A percentile compares a stretch with the other conserved stretches of the same genome.
Conservation (phyloP, 257 asterid genomes). For the Ophiorrhiza pumila region DNA sequence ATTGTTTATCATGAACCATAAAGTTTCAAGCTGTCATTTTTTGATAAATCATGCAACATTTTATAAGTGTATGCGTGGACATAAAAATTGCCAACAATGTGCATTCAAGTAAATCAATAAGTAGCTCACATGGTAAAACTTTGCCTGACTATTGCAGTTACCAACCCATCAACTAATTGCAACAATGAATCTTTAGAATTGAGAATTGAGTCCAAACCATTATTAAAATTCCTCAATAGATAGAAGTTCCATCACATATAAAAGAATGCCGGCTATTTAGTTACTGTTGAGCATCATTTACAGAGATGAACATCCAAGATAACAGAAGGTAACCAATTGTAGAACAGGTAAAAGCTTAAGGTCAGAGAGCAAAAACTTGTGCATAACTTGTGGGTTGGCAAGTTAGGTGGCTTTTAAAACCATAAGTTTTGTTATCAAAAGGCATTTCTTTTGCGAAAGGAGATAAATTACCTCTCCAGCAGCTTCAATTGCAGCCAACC, state of each 20-base stretch:
- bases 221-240: too few relatives aligned
- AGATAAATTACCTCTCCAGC: slow-evolving; percentile 85
- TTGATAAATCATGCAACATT: neutral
- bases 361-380: neutral
- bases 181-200: neutral
- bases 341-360: neutral
- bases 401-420: neutral
- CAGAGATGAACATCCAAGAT: neutral
- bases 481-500: slow-evolving; percentile 96
- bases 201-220: neutral
- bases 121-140: neutral
- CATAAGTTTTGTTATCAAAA: neutral
- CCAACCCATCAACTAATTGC: neutral
- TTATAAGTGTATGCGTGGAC: neutral
- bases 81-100: neutral
- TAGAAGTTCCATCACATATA: neutral
- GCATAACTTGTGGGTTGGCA: neutral
- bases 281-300: neutral
- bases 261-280: neutral
- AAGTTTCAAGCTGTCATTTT: neutral
- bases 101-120: neutral
- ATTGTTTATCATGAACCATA: slow-evolving; percentile 4
- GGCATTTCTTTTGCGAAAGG: neutral
- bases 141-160: neutral
- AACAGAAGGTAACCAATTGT: neutral